phyloP scores from a whole-genome alignment of 345 rosid species.

The Kernera saxatilis region DNA sequence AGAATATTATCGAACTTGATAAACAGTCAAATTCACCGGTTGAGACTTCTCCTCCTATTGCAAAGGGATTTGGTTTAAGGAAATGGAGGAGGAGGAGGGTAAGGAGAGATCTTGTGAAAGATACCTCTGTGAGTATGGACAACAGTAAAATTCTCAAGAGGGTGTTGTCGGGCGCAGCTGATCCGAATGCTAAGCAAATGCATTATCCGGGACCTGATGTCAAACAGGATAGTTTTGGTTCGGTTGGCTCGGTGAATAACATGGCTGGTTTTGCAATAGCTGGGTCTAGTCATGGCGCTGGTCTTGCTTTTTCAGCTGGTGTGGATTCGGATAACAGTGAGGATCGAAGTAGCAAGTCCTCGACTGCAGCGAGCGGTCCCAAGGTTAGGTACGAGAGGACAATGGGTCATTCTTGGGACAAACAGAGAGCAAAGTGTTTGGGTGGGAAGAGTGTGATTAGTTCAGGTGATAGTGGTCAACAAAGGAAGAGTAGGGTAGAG shows the following conservation, averaged over 20 bases:
- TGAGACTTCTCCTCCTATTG: conserved; percentile 30
- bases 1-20: neutral
- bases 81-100: conserved; percentile 73
- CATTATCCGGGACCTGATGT: conserved; percentile 23
- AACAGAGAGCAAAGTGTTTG: conserved; percentile 38
- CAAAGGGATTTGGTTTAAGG: conserved; percentile 67
- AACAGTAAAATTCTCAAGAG: conserved; percentile 52
- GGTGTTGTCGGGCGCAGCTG: conserved; percentile 36
- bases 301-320: conserved; percentile 42
- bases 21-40: conserved; percentile 14
- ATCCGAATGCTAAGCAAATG: conserved; percentile 31
- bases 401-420: conserved; percentile 37
- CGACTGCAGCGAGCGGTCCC: conserved; percentile 68
- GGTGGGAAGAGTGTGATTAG: conserved; percentile 41
- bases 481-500: conserved; percentile 45
- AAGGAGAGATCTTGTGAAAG: conserved; percentile 55
- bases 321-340: conserved; percentile 60
- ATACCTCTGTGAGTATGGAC: conserved; percentile 35
- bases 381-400: conserved; percentile 42
- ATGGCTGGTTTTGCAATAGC: conserved; percentile 28
- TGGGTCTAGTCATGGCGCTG: conserved; percentile 41
- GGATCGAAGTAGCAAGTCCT: conserved; percentile 70
- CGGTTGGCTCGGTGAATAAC: conserved; percentile 36
- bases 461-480: conserved; percentile 43
- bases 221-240: conserved; percentile 37